phyloP scores from a whole-genome alignment of 2,329 filamentous ascomycete species.

The Elsinoe australis region DNA sequence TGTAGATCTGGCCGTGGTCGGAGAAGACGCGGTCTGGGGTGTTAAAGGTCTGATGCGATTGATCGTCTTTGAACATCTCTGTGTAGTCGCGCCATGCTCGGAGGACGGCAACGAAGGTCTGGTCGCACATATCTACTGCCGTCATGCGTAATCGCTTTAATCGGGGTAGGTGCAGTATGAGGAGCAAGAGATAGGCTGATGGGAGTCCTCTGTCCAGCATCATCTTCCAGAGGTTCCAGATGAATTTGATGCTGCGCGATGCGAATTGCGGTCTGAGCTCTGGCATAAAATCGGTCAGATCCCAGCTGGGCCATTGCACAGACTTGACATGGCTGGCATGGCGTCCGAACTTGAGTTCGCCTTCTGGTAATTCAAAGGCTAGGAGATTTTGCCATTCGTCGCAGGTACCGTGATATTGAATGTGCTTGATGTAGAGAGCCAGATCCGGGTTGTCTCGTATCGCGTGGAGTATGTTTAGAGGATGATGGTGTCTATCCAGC shows the following conservation, averaged over 20 bases:
- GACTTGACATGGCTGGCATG: neutral
- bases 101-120: neutral
- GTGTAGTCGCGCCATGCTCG: constrained; percentile 5
- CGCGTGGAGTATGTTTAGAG: neutral
- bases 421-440: neutral
- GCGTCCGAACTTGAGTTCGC: neutral
- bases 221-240: neutral
- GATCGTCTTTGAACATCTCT: too few relatives aligned
- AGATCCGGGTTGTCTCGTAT: neutral
- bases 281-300: neutral
- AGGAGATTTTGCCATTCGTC: neutral
- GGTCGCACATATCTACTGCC: neutral
- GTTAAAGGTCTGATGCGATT: too few relatives aligned
- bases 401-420: neutral
- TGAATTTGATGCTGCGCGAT: neutral
- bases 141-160: constrained; percentile 6
- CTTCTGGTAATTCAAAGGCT: neutral
- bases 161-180: constrained; percentile 7
- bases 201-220: constrained; percentile 1
- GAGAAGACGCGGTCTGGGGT: neutral
- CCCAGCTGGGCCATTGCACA: neutral
- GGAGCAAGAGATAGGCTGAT: neutral
- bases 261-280: neutral
- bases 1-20: constrained; percentile 1
- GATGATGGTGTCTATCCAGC: constrained; percentile 3